Evolutionary conservation across 257 asterid species (phyloP), one percentile per base, ranked within the genome.

Genomic region (Nicotiana benthamiana): DNA sequence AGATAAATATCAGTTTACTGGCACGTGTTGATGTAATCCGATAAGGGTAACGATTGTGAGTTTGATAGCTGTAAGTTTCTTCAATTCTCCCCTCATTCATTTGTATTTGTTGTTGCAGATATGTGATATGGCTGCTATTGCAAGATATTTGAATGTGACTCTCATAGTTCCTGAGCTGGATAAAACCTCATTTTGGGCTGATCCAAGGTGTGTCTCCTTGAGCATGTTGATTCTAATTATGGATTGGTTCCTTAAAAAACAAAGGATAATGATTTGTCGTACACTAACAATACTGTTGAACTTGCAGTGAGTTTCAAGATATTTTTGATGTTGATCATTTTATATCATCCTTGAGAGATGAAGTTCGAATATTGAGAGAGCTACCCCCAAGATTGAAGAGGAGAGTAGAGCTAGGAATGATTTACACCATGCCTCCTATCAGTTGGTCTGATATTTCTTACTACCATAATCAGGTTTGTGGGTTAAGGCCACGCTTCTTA

Each of bases 51-150:
- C 26, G n/a, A 16, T 74, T 0, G 17, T 1, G 26, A 74, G 16
- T 48, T 26, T 1, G 2, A 70, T 43, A 43, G 13, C 77, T 46
- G 56, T 20, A 24, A 46, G 43, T 74, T 48, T 26, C 17, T 15
- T 51, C 66, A 52, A 24, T n/a, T 61, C 67, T 74, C 62, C 17
- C 16, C 57, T 26, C 75, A 30, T 54, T 46, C 75, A 40, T 48
- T 26, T 74, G 79, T 68, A 54, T 28, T 62, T 70, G 43, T 12
- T 11, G 84, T 48, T 80, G 61, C 89, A 95, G 99, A 93, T 95
- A 82, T 95, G 99, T 80, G 99, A 95, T 86, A 93, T 95, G 99
- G 99, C 93, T 82, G 95, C 97, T 12, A 93, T 95, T 77, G 99
- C 99, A 18, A 91, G 99, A 84, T 83, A 92, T 87, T 89, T 95